These are phyloP conservation scores for Trametes hirsuta DNA, from an alignment of 1,284 basidiomycete species.

Conservation along the genomic window DNA sequence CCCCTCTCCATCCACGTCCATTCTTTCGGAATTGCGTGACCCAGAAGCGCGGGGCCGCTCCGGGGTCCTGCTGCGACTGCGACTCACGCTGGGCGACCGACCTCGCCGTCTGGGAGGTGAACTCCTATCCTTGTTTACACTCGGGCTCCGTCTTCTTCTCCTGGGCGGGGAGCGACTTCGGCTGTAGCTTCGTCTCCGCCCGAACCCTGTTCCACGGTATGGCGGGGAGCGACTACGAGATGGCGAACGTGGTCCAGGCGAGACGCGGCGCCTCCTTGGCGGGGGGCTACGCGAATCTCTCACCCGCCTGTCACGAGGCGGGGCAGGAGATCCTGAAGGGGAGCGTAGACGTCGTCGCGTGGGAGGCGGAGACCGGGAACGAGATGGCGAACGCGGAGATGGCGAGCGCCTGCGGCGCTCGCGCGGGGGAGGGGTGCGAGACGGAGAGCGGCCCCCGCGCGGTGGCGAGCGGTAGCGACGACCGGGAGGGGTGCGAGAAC, in stretches of 20 bases:
- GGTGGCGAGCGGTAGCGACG: slow-evolving; percentile 30
- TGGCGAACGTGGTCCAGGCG: slow-evolving; percentile 35
- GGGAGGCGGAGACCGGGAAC: slow-evolving; percentile 44
- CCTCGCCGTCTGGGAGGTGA: slow-evolving; percentile 29
- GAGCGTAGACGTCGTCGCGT: slow-evolving; percentile 51
- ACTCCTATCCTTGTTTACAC: slow-evolving; percentile 20
- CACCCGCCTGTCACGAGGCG: slow-evolving; percentile 38
- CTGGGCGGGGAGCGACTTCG: slow-evolving; percentile 41
- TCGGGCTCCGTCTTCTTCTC: slow-evolving; percentile 38
- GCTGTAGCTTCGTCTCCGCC: slow-evolving; percentile 30
- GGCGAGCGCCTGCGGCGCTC: slow-evolving; percentile 26
- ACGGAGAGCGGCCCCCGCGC: slow-evolving; percentile 24
- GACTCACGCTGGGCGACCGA: slow-evolving; percentile 4
- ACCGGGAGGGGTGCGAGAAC: slow-evolving; percentile 25
- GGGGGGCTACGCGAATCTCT: slow-evolving; percentile 63
- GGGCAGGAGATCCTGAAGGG: slow-evolving; percentile 47
- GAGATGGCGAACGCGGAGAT: slow-evolving; percentile 26
- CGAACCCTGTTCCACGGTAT: slow-evolving; percentile 23
- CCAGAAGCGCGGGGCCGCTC: slow-evolving; percentile 20
- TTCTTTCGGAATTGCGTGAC: slow-evolving; percentile 32
- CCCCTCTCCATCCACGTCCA: slow-evolving; percentile 50
- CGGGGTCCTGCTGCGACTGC: slow-evolving; percentile 26
- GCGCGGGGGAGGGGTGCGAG: slow-evolving; percentile 30
- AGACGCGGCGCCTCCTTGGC: slow-evolving; percentile 53
- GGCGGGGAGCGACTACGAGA: slow-evolving; percentile 35